phyloP scores from a whole-genome alignment of 495 filamentous ascomycete species.

The Trichodelitschia bisporula region DNA sequence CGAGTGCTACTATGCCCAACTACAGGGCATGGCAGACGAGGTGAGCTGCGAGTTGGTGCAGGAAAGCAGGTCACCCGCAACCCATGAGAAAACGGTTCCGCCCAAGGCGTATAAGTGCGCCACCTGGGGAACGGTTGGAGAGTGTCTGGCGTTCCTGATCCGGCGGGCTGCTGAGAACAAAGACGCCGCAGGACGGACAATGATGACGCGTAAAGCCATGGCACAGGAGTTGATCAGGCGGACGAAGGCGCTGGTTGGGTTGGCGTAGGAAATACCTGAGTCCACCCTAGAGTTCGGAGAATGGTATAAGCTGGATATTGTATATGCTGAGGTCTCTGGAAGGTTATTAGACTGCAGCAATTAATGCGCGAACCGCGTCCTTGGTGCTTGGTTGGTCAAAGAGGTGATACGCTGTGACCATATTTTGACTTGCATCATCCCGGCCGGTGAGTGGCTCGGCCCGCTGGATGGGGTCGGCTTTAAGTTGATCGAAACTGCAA shows the following conservation, averaged over 20 bases:
- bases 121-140: constrained; percentile 73
- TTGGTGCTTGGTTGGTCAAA: too few relatives aligned
- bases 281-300: too few relatives aligned
- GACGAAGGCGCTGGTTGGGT: constrained; percentile 13
- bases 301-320: too few relatives aligned
- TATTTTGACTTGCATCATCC: too few relatives aligned
- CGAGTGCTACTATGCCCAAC: constrained; percentile 61
- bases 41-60: constrained; percentile 60
- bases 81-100: constrained; percentile 10
- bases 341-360: too few relatives aligned
- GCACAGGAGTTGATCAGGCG: constrained; percentile 41
- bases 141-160: constrained; percentile 85
- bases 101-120: constrained; percentile 66
- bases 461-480: too few relatives aligned
- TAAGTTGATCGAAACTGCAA: too few relatives aligned
- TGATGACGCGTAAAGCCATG: constrained; percentile 52
- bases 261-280: too few relatives aligned
- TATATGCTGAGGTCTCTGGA: too few relatives aligned
- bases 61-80: constrained; percentile 14
- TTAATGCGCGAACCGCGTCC: too few relatives aligned
- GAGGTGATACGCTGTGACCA: too few relatives aligned
- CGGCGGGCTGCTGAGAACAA: constrained; percentile 76
- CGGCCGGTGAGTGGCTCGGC: too few relatives aligned
- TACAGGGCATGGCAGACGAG: constrained; percentile 95
- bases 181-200: constrained; percentile 60